Percentiles rank a stretch among this genome's conserved stretches.
These are phyloP conservation scores for Boletus semigastroideus DNA, from an alignment of 1,284 basidiomycete species.

Conservation along the genomic window DNA sequence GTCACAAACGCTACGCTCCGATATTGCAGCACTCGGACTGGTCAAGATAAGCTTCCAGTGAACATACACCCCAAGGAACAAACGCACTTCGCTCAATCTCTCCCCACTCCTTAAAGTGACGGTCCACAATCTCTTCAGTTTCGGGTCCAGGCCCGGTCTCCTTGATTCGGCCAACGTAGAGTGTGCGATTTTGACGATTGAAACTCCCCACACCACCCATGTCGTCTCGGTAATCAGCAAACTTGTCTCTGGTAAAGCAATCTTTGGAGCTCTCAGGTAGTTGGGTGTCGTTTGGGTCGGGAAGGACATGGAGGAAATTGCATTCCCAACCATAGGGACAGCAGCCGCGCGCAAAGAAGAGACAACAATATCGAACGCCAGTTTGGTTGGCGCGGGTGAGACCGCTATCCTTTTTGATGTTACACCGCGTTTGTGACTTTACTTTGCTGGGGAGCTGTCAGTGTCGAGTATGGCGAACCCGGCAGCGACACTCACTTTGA, in stretches of 20 bases:
- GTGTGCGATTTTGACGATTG: conserved; percentile 88
- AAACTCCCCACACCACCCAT: conserved; percentile 99
- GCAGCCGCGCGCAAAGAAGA: conserved; percentile 95
- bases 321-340: conserved; percentile 98
- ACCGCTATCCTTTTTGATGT: conserved; percentile 86
- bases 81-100: conserved; percentile 87
- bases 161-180: conserved; percentile 94
- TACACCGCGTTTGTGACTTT: conserved; percentile 89
- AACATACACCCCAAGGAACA: conserved; percentile 1
- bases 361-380: conserved; percentile 88
- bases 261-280: conserved; percentile 93
- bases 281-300: conserved; percentile 57
- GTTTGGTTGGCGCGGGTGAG: conserved; percentile 92
- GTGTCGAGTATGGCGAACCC: not conserved
- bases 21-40: conserved; percentile 90
- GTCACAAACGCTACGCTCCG: conserved; percentile 98
- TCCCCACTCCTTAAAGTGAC: conserved; percentile 99
- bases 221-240: conserved; percentile 96
- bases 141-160: conserved; percentile 87
- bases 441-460: conserved; percentile 67
- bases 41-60: conserved; percentile 7
- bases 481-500: conserved; percentile 65
- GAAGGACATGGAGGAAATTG: conserved; percentile 89
- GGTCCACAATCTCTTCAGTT: conserved; percentile 84
- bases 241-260: conserved; percentile 97